Evolutionary conservation across 306 rosid genomes (phyloP).

Genomic region (Trifolium pratense): DNA sequence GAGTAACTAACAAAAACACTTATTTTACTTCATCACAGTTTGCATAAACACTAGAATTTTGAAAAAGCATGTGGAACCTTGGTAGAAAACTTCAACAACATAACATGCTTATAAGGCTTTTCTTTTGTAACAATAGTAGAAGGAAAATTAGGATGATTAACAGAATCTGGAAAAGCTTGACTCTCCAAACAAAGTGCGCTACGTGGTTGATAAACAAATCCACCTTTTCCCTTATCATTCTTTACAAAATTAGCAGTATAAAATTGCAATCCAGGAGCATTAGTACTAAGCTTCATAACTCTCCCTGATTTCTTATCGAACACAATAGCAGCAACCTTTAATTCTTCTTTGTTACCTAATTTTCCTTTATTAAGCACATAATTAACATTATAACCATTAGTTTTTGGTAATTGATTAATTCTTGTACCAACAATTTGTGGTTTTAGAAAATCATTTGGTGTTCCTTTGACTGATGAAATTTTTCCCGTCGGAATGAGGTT

Average conservation of each 20-base stretch:
- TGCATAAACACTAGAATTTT: neutral
- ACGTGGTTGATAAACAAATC: constrained; percentile 59
- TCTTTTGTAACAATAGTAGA: constrained; percentile 70
- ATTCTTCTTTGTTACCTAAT: neutral
- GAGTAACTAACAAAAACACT: neutral
- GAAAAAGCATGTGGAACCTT: constrained; percentile 39
- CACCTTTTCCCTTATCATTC: constrained; percentile 67
- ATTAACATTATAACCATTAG: constrained; percentile 67
- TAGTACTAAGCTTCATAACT: constrained; percentile 57
- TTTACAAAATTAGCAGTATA: constrained; percentile 55
- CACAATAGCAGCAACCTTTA: constrained; percentile 54
- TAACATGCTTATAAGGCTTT: constrained; percentile 60
- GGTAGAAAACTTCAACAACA: constrained; percentile 64
- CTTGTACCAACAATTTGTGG: constrained; percentile 57
- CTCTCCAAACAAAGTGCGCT: constrained; percentile 71
- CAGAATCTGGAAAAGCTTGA: constrained; percentile 73
- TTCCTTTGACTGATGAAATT: constrained; percentile 38
- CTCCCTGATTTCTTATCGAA: constrained; percentile 64
- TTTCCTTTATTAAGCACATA: constrained; percentile 55
- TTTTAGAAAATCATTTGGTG: constrained; percentile 60
- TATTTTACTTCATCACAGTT: neutral
- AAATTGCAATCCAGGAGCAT: constrained; percentile 71
- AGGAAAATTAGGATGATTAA: constrained; percentile 77
- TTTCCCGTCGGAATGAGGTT: constrained; percentile 68
- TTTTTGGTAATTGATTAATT: constrained; percentile 49